Conservation (phyloP, 176 grass and related monocot genomes). For the Sorghum bicolor region Sorghum_bicolor_NCBIv3 NC_012870.2:68529501-68530000, state of each 20-base stretch:
- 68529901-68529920: slow-evolving; percentile 80
- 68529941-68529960: slow-evolving; percentile 53
- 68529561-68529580: slow-evolving; percentile 75
- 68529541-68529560: slow-evolving; percentile 96
- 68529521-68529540: slow-evolving; percentile 87
- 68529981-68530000: slow-evolving; percentile 42
- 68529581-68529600: slow-evolving; percentile 76
- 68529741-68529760: slow-evolving; percentile 65
- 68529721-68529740: slow-evolving; percentile 59
- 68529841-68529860: slow-evolving; percentile 76
- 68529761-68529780: slow-evolving; percentile 50
- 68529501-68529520: slow-evolving; percentile 68
- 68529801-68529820: slow-evolving; percentile 78
- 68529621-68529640: slow-evolving; percentile 66
- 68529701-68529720: slow-evolving; percentile 64
- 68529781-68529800: slow-evolving; percentile 82
- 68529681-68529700: slow-evolving; percentile 75
- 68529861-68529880: slow-evolving; percentile 85
- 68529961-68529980: slow-evolving; percentile 46
- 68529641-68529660: slow-evolving; percentile 67
- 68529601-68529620: slow-evolving; percentile 87
- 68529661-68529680: slow-evolving; percentile 70
- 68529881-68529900: slow-evolving; percentile 64
- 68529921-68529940: slow-evolving; percentile 78
- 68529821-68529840: slow-evolving; percentile 79